These are phyloP conservation scores for Trichoderma atrobrunneum DNA, from an alignment of 2,329 filamentous ascomycete genomes.

Conservation along the genomic window DNA sequence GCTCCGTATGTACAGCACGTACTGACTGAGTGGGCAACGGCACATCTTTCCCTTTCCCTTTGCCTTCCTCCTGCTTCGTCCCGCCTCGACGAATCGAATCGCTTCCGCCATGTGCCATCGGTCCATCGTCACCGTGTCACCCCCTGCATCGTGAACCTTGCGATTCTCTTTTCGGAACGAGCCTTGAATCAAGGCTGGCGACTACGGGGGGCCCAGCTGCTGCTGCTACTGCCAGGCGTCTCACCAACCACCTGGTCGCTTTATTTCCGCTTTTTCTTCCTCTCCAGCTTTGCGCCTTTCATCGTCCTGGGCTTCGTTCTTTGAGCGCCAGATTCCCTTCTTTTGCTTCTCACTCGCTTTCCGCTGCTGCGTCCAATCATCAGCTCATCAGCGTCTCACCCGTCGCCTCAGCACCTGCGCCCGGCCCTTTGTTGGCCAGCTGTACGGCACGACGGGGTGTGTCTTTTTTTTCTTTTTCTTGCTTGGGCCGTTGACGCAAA, in stretches of 20 bases:
- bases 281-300: background rate
- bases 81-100: constrained; percentile 13
- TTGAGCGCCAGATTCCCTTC: constrained; percentile 1
- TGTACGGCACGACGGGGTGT: background rate
- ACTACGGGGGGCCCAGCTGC: background rate
- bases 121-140: constrained; percentile 9
- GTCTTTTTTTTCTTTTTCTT: background rate
- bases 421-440: constrained; percentile 6
- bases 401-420: constrained; percentile 13
- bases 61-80: background rate
- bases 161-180: constrained; percentile 4
- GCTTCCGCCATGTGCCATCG: constrained; percentile 12
- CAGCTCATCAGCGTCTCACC: constrained; percentile 15
- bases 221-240: background rate
- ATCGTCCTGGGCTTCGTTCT: background rate
- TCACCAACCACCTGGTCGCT: constrained; percentile 3
- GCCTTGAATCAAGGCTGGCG: constrained; percentile 12
- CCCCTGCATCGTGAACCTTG: constrained; percentile 20
- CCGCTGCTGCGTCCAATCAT: background rate
- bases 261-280: background rate
- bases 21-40: background rate
- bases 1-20: background rate
- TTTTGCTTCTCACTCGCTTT: constrained; percentile 7
- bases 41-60: background rate
- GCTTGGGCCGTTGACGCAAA: constrained; percentile 10